These are phyloP conservation scores for Penicillium sp. DNA, from an alignment of 2,329 filamentous ascomycete species.

Conservation along the genomic window DNA sequence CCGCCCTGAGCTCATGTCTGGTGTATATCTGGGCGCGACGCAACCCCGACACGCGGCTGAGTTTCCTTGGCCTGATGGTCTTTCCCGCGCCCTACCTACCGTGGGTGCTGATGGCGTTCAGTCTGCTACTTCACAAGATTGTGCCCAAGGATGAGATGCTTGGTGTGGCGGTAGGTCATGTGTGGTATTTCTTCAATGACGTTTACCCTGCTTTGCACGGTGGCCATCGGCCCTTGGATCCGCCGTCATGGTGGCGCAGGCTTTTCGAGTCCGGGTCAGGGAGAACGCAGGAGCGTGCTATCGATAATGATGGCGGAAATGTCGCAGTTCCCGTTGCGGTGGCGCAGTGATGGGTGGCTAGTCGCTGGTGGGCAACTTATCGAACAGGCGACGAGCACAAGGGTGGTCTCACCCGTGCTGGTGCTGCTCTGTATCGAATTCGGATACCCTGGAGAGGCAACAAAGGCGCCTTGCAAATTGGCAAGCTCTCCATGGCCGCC, in stretches of 20 bases:
- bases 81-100: slow-evolving; percentile 93
- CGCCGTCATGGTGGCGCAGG: slow-evolving; percentile 82
- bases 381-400: no score
- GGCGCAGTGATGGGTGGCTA: slow-evolving; percentile 21
- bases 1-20: slow-evolving; percentile 81
- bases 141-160: slow-evolving; percentile 95
- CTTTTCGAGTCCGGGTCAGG: slow-evolving; percentile 62
- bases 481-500: no score
- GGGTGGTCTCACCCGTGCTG: no score
- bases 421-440: no score
- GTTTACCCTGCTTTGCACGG: slow-evolving; percentile 89
- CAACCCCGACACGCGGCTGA: slow-evolving; percentile 85
- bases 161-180: slow-evolving; percentile 87
- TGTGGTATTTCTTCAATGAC: slow-evolving; percentile 98
- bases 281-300: slow-evolving; percentile 11
- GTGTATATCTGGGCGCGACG: slow-evolving; percentile 97
- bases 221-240: slow-evolving; percentile 78
- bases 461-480: no score
- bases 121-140: slow-evolving; percentile 79
- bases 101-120: slow-evolving; percentile 92
- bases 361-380: no score
- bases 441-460: no score
- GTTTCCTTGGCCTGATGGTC: slow-evolving; percentile 79
- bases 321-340: slow-evolving; percentile 30
- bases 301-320: slow-evolving; percentile 26